These are phyloP conservation scores for Stropharia rugosoannulata DNA, from an alignment of 768 basidiomycete species.

Conservation along the genomic window DNA sequence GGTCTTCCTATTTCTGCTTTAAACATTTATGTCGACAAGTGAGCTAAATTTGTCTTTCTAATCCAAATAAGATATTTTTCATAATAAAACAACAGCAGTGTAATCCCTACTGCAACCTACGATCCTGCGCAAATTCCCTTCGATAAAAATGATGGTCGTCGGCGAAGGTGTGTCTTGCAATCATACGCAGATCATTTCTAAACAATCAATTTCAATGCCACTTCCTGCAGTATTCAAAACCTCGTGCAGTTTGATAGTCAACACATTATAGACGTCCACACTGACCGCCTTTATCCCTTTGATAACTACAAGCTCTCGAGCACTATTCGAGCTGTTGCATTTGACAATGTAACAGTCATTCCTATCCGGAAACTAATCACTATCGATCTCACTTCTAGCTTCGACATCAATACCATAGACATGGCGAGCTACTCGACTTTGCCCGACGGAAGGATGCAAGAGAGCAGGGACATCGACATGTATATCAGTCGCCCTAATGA, in stretches of 20 bases:
- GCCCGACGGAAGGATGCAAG: constrained; percentile 19
- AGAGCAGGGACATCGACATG: constrained; percentile 46
- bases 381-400: constrained; percentile 45
- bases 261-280: constrained; percentile 54
- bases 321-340: constrained; percentile 41
- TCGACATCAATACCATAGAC: constrained; percentile 40
- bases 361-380: constrained; percentile 44
- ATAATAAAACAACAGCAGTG: constrained; percentile 24
- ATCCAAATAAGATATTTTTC: background rate
- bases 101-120: constrained; percentile 37
- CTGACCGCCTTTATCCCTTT: constrained; percentile 56
- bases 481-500: constrained; percentile 42
- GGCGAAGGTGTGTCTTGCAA: constrained; percentile 34
- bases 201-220: background rate
- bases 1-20: constrained; percentile 45
- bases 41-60: constrained; percentile 11
- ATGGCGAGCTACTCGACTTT: constrained; percentile 26
- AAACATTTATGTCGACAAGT: constrained; percentile 51
- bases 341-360: constrained; percentile 29
- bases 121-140: constrained; percentile 48
- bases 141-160: constrained; percentile 34
- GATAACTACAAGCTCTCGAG: constrained; percentile 51
- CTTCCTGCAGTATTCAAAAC: constrained; percentile 44
- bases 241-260: constrained; percentile 57
- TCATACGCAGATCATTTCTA: background rate